Evolutionary conservation across 345 rosid species (phyloP), one percentile per base, ranked within the genome.

Genomic region (Gossypium sturtianum): DNA sequence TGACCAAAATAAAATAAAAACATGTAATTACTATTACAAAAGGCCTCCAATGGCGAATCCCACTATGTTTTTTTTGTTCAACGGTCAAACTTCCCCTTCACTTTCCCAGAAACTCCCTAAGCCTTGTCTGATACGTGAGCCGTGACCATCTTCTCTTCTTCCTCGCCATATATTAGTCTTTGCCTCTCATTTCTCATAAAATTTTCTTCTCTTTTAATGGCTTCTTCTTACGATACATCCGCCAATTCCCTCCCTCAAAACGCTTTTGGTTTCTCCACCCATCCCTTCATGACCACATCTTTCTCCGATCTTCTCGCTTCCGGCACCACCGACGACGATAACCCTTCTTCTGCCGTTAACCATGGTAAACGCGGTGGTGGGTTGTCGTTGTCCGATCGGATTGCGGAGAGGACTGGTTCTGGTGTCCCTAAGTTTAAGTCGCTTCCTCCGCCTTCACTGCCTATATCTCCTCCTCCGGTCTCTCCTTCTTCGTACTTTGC

Each of bases 401-500:
- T 85, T 57, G 86, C 82, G 0, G 90, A 90, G 74, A 79, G 86
- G 65, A 86, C 85, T 17, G 92, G 92, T 25, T 86, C 92, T 0
- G 93, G 90, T 69, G 87, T 92, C 2, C 98, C 97, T 0, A 94
- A 92, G 81, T 94, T 92, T 82, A 94, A 92, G 82, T 84, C 99
- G 12, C 83, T 84, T 59, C 86, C 89, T 3, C 95, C 95, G 7
- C 94, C 94, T 71, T 87, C 97, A 43, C 83, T 92, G 6, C 99
- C 96, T 29, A 78, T 94, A 69, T 90, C 99, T 64, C 91, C 93
- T 20, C 91, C 88, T 47, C 34, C 83, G 65, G 79, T 89, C 61
- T 92, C 94, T 29, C 96, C 86, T 72, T 85, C 97, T 77, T 79
- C 91, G 72, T 91, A 66, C 90, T 94, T 94, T 75, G 77, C 97